These are phyloP conservation scores for Galeopsis tetrahit DNA, from an alignment of 257 asterid genomes.

Conservation along the genomic window DNA sequence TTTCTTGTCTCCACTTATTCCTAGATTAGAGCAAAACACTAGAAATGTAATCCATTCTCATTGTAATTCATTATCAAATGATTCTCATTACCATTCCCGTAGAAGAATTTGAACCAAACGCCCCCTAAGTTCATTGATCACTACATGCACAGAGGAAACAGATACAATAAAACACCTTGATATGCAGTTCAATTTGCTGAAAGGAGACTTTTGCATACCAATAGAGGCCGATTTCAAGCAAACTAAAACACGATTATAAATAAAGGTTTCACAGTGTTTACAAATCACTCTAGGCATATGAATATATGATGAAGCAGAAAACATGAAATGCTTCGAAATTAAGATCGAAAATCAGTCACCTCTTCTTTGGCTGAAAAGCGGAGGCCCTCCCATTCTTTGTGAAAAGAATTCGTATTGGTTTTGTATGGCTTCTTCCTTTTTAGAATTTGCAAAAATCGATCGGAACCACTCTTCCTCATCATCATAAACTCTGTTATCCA, in stretches of 20 bases:
- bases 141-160: neutral
- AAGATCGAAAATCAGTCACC: slow-evolving; percentile 44
- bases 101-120: neutral
- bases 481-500: slow-evolving; percentile 70
- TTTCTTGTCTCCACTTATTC: neutral
- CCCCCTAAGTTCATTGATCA: neutral
- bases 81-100: neutral
- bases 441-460: slow-evolving; percentile 76
- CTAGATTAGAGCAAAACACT: neutral
- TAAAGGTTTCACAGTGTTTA: slow-evolving; percentile 1
- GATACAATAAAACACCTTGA: neutral
- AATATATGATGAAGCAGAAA: slow-evolving; percentile 8
- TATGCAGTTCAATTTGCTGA: neutral
- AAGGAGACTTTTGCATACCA: slow-evolving; percentile 1
- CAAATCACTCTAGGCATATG: slow-evolving; percentile 2
- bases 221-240: neutral
- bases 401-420: slow-evolving; percentile 93
- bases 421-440: slow-evolving; percentile 93
- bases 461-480: slow-evolving; percentile 96
- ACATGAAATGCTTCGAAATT: neutral
- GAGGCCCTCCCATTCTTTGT: slow-evolving; percentile 99
- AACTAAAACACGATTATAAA: neutral
- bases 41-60: neutral
- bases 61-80: no score
- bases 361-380: slow-evolving; percentile 80